Percentiles rank a stretch among this genome's conserved stretches.
These are phyloP conservation scores for Hypoxylon sp. DNA, from an alignment of 2,329 filamentous ascomycete species.

Conservation along the genomic window DNA sequence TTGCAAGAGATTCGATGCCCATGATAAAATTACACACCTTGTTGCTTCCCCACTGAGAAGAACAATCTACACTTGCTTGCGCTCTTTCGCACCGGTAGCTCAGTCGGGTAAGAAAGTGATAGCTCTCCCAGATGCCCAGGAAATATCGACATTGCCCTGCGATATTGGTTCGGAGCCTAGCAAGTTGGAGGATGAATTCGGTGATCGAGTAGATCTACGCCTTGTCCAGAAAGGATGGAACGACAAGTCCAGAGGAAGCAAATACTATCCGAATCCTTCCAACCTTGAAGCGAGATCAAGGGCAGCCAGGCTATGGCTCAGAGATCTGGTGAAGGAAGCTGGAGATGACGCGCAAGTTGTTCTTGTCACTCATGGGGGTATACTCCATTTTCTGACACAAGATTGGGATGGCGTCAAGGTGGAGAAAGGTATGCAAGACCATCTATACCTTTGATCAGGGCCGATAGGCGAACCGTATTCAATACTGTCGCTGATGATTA, in stretches of 20 bases:
- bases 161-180: constrained; percentile 72
- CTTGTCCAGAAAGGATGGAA: constrained; percentile 75
- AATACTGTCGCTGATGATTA: no score
- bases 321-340: constrained; percentile 53
- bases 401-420: constrained; percentile 73
- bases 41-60: constrained; percentile 82
- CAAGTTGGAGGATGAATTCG: constrained; percentile 68
- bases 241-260: constrained; percentile 62
- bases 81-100: constrained; percentile 69
- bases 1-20: constrained; percentile 68
- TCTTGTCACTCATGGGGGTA: constrained; percentile 83
- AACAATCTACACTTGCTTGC: constrained; percentile 80
- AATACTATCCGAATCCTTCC: constrained; percentile 56
- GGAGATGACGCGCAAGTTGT: constrained; percentile 70
- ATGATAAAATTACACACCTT: constrained; percentile 71
- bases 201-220: constrained; percentile 67
- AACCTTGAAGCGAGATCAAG: constrained; percentile 69
- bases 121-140: constrained; percentile 79
- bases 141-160: constrained; percentile 77
- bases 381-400: constrained; percentile 84
- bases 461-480: no score
- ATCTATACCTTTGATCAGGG: no score
- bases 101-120: constrained; percentile 60
- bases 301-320: constrained; percentile 67
- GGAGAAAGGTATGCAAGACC: constrained; percentile 50